Conservation (phyloP, 1,139 yeast genomes). For the Geotrichum candidum region DNA sequence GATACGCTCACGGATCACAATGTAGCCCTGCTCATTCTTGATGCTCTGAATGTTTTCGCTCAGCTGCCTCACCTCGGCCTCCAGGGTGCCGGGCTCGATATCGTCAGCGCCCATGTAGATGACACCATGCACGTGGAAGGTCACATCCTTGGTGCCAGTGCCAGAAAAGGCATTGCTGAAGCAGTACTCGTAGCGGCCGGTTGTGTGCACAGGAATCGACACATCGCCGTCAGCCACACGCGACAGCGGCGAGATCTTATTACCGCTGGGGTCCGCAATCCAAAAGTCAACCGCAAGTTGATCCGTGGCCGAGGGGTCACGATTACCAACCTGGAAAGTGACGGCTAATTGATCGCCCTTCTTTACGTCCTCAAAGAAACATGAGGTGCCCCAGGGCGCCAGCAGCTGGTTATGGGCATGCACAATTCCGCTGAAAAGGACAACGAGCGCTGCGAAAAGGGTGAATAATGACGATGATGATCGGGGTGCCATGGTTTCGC, state of each 20-base stretch:
- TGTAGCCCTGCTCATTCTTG: constrained; percentile 80
- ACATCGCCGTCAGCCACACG: constrained; percentile 80
- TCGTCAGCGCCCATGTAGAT: constrained; percentile 82
- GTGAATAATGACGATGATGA: neutral
- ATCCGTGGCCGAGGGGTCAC: constrained; percentile 71
- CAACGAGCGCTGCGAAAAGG: constrained; percentile 9
- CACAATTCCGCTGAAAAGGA: constrained; percentile 19
- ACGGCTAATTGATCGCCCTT: constrained; percentile 82
- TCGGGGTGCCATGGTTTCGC: neutral
- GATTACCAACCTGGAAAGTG: constrained; percentile 89
- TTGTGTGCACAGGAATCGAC: constrained; percentile 53
- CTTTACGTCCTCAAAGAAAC: constrained; percentile 80
- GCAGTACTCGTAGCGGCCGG: constrained; percentile 83
- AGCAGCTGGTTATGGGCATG: constrained; percentile 74
- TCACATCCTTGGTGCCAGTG: constrained; percentile 77
- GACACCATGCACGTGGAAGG: constrained; percentile 92
- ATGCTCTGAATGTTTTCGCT: constrained; percentile 76
- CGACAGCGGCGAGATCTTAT: constrained; percentile 44
- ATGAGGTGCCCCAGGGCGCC: constrained; percentile 80
- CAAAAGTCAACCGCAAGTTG: constrained; percentile 75
- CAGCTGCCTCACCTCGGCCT: constrained; percentile 74
- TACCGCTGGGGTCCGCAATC: constrained; percentile 57
- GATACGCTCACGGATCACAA: constrained; percentile 92
- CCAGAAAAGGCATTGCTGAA: constrained; percentile 79
- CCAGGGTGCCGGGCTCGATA: constrained; percentile 75